Base-by-base conservation (phyloP, 192 early-diverging fungal genomes). In the Backusella westeae region DNA sequence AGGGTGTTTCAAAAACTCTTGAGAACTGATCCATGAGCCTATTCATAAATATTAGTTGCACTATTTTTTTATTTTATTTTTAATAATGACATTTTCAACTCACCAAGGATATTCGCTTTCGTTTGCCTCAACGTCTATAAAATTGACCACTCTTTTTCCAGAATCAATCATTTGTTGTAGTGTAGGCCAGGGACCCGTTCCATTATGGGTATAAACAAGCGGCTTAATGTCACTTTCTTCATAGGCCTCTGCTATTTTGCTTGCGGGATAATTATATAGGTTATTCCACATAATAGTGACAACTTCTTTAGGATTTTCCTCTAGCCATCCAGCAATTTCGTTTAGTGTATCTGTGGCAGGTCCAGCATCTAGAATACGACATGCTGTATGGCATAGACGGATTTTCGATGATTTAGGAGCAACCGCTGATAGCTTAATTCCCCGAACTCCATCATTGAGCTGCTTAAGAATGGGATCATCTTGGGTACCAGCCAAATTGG, bases 201-300 rank as follows among this genome's bases (percentile, higher is more conserved):
- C 77, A 44, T 59, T 87, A 87, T 41, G 82, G 69, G 70, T 65
- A 42, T 75, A 79, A 12, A 79, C 19, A 34, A 71, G 63, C 3
- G 78, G 78, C 41, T 52, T 63, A 19, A 79, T 79, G 6, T 72
- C 46, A 21, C 72, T 74, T 26, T 15, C 38, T 35, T 38, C 34
- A 23, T 75, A 79, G 12, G 63, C 70, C 1, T 53, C 46, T n/a
- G 71, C 81, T 17, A 90, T 87, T 0, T 81, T 81, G 12, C 78
- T 66, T 0, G 89, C 76, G 14, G 82, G 44, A 35, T 91, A 81
- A 19, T 84, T 84, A 63, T 80, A 84, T 6, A 81, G 70, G 80
- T 95, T 93, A 59, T 92, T 88, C 78, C 93, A 86, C 76, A 91
- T 90, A 63, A 95, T 90, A 10, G 92, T 91, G n/a, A 95, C 71